Evolutionary conservation across 306 rosid species (phyloP).

Genomic region (Cicer chorassanicum): DNA sequence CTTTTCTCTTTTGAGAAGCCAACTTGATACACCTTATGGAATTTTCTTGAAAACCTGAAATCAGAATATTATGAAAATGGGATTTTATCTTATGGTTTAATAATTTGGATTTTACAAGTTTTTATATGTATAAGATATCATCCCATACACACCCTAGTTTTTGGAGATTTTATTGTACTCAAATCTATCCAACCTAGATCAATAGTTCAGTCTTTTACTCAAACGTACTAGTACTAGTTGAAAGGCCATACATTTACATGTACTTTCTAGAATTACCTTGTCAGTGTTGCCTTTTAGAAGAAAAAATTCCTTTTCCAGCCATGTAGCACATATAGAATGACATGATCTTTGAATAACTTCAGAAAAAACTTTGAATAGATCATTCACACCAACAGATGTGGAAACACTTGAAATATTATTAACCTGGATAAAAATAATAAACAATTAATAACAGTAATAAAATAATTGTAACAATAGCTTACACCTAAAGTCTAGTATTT

Average conservation of each 20-base stretch:
- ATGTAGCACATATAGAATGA: slow-evolving; percentile 63
- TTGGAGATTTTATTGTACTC: slow-evolving; percentile 10
- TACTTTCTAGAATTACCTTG: slow-evolving; percentile 57
- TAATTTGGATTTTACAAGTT: background rate
- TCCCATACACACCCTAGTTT: slow-evolving; percentile 25
- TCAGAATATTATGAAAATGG: slow-evolving; percentile 29
- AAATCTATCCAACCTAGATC: slow-evolving; percentile 24
- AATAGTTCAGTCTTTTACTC: slow-evolving; percentile 34
- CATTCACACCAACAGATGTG: slow-evolving; percentile 50
- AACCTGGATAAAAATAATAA: slow-evolving; percentile 59
- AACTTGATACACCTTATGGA: slow-evolving; percentile 19
- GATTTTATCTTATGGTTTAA: slow-evolving; percentile 10
- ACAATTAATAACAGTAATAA: slow-evolving; percentile 6
- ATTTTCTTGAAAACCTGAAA: slow-evolving; percentile 35
- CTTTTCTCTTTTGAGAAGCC: background rate
- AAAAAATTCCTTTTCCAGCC: slow-evolving; percentile 79
- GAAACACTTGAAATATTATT: slow-evolving; percentile 55
- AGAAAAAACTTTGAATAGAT: slow-evolving; percentile 61
- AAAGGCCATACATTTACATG: slow-evolving; percentile 29
- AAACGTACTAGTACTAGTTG: slow-evolving; percentile 24
- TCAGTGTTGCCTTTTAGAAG: slow-evolving; percentile 53
- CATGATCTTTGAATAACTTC: slow-evolving; percentile 62
- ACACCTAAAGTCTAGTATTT: slow-evolving; percentile 3
- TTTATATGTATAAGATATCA: slow-evolving; percentile 18
- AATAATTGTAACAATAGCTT: slow-evolving; percentile 19